Base-by-base conservation (phyloP, 768 basidiomycete species). In the Auricularia heimuer region DNA sequence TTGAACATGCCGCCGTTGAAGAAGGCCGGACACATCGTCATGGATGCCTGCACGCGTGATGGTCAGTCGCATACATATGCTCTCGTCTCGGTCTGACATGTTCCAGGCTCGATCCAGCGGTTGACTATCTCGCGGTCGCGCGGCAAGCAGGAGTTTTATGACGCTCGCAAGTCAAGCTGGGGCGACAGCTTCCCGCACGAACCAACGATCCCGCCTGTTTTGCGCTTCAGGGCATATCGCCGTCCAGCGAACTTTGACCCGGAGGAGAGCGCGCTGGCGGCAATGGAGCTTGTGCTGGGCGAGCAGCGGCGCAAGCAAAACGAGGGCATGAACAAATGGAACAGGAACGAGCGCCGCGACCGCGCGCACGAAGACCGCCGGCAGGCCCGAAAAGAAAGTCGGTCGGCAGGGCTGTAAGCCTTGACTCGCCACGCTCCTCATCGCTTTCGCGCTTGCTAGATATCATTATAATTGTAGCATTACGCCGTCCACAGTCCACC, bases 171-270 rank as follows among this genome's bases (percentile, higher is more conserved):
- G 77, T 87, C 91, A 0, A 76, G 75, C 10, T 98, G 96, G 95
- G 97, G 97, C 21, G 97, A 98, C 73, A 79, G 92, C 29, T 98
- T 98, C 76, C 97, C 97, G 24, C 95, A 98, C 71, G 75, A 79
- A 18, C 85, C 94, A 3, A 94, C 94, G 75, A 92, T 90, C 71
- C 71, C 79, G 4, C 85, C 89, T 0, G 84, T 90, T 64, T 83
- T 86, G 67, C 85, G 88, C 3, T 77, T 79, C 70, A 79, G 37
- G 24, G 4, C 56, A 29, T 29, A 29, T 18, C 29, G 14, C 10
- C 56, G 64, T 24, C n/a, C 56, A 39, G 12, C 21, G 4, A 29
- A 60, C 34, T 60, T 60, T 29, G 56, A 60, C 56, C 7, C 18
- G 8, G 56, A 60, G 16, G 56, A 60, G 56, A 60, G 56, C 56